Base-by-base conservation (phyloP, 1,139 yeast species). In the Taiozyma sp. region DNA sequence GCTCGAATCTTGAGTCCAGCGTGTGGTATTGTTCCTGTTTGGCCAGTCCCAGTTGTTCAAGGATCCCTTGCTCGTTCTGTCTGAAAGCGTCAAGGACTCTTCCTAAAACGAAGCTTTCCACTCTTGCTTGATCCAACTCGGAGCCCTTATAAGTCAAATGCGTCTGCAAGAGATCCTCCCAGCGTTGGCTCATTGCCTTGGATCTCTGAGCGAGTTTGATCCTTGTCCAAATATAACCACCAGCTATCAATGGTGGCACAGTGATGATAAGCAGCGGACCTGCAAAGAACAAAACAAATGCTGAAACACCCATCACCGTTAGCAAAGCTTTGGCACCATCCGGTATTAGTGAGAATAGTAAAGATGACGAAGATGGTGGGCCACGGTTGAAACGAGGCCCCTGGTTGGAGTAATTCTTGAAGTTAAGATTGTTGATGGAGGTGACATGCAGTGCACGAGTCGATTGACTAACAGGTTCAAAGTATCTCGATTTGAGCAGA, bases 41-140 rank as follows among this genome's bases (percentile, higher is more conserved):
- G 54, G 44, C 35, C 2, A 54, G 6, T 14, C 61, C 56, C 42
- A 70, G 59, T 13, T 49, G 55, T 19, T 63, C 62, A 2, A 57
- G 50, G 11, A 70, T 62, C 4, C 62, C 66, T 14, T 62, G 52
- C 49, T 71, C 74, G 50, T 68, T 64, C 7, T 54, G 53, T 54
- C 65, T 62, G 44, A 71, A 55, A 3, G 72, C 71, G 43, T 67
- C 68, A n/a, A 60, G 47, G 3, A 71, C 53, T 49, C 74, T 60
- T 16, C 63, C 58, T 30, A 61, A 49, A 44, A 64, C 67, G 34
- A 60, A 61, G 3, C 39, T 29, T 30, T 50, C 50, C 16, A 61
- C 22, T n/a, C 16, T 16, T 3, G 37, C 42, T 19, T 50, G 50
- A 48, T 61, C 62, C 16, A 56, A 26, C 22, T 52, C 54, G 2